phyloP scores from a whole-genome alignment of 2,329 filamentous ascomycete species.

The Xylaria multiplex region DNA sequence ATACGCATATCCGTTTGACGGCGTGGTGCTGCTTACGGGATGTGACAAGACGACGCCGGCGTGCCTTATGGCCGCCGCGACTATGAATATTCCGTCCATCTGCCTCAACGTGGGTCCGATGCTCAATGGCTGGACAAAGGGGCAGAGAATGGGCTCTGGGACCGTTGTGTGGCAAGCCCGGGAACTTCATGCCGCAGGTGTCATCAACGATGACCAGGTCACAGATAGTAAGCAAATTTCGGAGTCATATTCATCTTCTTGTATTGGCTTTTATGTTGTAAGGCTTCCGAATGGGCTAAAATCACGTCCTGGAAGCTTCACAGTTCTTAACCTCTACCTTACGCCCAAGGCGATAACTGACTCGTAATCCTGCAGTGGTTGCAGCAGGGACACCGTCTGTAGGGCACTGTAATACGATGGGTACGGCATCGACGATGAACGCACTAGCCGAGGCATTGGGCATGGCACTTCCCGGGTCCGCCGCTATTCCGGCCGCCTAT shows the following conservation, averaged over 20 bases:
- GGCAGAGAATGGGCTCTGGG: slow-evolving; percentile 56
- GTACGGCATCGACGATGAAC: slow-evolving; percentile 64
- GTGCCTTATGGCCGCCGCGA: slow-evolving; percentile 62
- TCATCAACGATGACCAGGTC: slow-evolving; percentile 56
- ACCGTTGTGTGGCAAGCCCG: slow-evolving; percentile 60
- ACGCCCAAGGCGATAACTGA: not conserved
- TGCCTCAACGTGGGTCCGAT: slow-evolving; percentile 64
- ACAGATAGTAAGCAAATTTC: slow-evolving; percentile 50
- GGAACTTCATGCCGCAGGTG: slow-evolving; percentile 58
- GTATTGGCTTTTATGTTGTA: not conserved
- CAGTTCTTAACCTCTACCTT: not conserved
- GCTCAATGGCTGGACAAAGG: slow-evolving; percentile 59
- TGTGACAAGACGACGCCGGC: slow-evolving; percentile 65
- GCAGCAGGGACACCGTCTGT: slow-evolving; percentile 1
- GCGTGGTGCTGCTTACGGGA: slow-evolving; percentile 61
- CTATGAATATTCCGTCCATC: slow-evolving; percentile 62
- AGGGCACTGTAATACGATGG: slow-evolving; percentile 63
- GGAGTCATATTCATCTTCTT: not conserved
- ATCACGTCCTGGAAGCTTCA: not conserved
- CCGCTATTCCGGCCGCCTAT: slow-evolving; percentile 62
- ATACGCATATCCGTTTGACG: slow-evolving; percentile 60
- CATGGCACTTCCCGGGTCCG: slow-evolving; percentile 62
- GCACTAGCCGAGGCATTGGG: slow-evolving; percentile 62
- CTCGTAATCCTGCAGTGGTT: not conserved
- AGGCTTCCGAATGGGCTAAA: not conserved